Evolutionary conservation across 805 yeast genomes (phyloP).

Genomic region (Metschnikowia noctiluminum): DNA sequence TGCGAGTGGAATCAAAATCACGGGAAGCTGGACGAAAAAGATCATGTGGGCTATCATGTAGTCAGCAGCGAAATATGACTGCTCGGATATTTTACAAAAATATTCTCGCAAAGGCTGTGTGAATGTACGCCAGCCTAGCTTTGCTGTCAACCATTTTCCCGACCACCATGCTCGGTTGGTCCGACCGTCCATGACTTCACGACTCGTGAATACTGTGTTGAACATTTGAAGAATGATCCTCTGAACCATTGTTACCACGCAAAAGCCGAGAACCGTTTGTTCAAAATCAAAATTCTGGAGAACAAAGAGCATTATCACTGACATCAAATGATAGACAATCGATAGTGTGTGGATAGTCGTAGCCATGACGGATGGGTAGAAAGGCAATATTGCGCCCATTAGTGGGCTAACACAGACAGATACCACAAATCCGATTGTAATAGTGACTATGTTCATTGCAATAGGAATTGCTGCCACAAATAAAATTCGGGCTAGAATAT

Average conservation of each 20-base stretch:
- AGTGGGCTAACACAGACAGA: slow-evolving; percentile 52
- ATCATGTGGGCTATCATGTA: slow-evolving; percentile 56
- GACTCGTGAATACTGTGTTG: slow-evolving; percentile 49
- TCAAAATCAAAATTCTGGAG: slow-evolving; percentile 66
- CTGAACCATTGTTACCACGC: slow-evolving; percentile 54
- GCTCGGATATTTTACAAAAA: slow-evolving; percentile 59
- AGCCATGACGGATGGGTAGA: slow-evolving; percentile 54
- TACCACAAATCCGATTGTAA: slow-evolving; percentile 40
- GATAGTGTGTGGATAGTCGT: slow-evolving; percentile 19
- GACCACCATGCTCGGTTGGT: slow-evolving; percentile 64
- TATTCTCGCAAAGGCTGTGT: slow-evolving; percentile 66
- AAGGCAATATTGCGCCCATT: slow-evolving; percentile 38
- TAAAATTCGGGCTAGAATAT: slow-evolving; percentile 41
- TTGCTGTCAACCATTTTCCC: slow-evolving; percentile 64
- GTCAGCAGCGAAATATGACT: slow-evolving; percentile 67
- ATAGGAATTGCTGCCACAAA: slow-evolving; percentile 50
- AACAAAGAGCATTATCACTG: slow-evolving; percentile 59
- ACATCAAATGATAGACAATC: slow-evolving; percentile 46
- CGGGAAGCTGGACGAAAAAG: slow-evolving; percentile 56
- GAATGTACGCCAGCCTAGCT: slow-evolving; percentile 57
- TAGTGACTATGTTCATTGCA: slow-evolving; percentile 36
- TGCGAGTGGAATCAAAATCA: slow-evolving; percentile 59
- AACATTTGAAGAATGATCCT: slow-evolving; percentile 51
- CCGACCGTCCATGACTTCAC: slow-evolving; percentile 59
- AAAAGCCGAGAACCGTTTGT: slow-evolving; percentile 58